phyloP scores from a whole-genome alignment of 345 rosid genomes.

The Eucalyptus pauciflora region DNA sequence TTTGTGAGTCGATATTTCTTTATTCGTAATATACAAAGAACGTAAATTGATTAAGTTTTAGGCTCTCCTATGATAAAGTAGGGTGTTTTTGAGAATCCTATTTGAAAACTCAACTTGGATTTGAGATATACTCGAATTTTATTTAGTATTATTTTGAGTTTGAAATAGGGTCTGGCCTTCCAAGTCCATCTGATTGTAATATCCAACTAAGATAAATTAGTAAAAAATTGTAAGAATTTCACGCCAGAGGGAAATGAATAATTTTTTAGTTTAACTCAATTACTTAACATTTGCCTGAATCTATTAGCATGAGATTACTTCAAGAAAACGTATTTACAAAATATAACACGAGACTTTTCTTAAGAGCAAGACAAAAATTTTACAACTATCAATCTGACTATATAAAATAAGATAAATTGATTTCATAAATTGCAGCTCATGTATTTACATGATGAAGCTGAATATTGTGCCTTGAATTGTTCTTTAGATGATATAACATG shows the following conservation, averaged over 20 bases:
- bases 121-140: fast-evolving
- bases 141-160: not conserved
- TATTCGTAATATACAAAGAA: no score
- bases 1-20: no score
- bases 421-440: not conserved
- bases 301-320: not conserved
- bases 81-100: not conserved
- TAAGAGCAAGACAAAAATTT: not conserved
- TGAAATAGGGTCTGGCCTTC: not conserved
- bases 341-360: not conserved
- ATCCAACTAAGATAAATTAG: not conserved
- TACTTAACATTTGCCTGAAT: no score
- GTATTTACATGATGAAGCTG: not conserved
- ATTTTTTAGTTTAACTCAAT: not conserved
- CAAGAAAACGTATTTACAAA: not conserved
- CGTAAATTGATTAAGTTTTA: not conserved
- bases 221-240: not conserved
- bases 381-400: not conserved
- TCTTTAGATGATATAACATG: not conserved
- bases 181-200: not conserved
- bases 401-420: not conserved
- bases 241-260: not conserved
- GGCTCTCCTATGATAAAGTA: not conserved
- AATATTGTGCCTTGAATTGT: not conserved
- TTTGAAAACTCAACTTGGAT: not conserved